Evolutionary conservation across 2,329 filamentous ascomycete species (phyloP).

Genomic region (Gyromitra esculenta): DNA sequence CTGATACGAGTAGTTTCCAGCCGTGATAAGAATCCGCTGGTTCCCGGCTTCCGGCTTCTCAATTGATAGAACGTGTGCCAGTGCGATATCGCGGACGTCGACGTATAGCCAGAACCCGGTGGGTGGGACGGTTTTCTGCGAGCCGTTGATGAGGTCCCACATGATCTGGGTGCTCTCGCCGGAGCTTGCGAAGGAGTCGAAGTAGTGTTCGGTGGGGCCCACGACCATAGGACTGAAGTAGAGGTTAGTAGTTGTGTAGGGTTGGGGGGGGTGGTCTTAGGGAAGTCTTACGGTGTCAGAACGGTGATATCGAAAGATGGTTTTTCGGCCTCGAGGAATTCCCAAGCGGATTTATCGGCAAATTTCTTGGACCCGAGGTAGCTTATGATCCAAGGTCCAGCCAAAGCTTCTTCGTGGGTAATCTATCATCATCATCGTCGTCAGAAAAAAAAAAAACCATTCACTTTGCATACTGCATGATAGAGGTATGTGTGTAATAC

Average conservation of each 20-base stretch:
- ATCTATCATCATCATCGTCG: background rate
- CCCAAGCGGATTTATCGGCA: conserved; percentile 17
- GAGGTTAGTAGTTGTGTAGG: background rate
- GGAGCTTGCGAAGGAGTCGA: conserved; percentile 11
- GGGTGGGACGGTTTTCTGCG: background rate
- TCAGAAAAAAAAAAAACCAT: background rate
- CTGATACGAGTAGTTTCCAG: background rate
- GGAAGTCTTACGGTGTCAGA: conserved; percentile 1
- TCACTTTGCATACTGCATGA: background rate
- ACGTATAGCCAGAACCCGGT: conserved; percentile 1
- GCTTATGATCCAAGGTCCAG: background rate
- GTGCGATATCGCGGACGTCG: conserved; percentile 20
- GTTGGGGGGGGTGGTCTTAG: background rate
- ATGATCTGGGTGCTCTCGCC: background rate
- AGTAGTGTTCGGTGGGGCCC: conserved; percentile 6
- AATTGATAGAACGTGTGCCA: conserved; percentile 6
- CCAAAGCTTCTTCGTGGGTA: background rate
- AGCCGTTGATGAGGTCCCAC: conserved; percentile 12
- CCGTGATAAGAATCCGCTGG: conserved; percentile 11
- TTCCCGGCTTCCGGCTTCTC: conserved; percentile 8
- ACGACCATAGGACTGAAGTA: background rate
- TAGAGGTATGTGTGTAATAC: background rate
- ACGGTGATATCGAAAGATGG: conserved; percentile 11
- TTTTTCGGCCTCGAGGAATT: conserved; percentile 4
- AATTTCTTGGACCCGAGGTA: conserved; percentile 23